Evolutionary conservation across 129 eudicot genomes (phyloP), one percentile per base, ranked within the genome.

Genomic region (Saussurea involucrata): DNA sequence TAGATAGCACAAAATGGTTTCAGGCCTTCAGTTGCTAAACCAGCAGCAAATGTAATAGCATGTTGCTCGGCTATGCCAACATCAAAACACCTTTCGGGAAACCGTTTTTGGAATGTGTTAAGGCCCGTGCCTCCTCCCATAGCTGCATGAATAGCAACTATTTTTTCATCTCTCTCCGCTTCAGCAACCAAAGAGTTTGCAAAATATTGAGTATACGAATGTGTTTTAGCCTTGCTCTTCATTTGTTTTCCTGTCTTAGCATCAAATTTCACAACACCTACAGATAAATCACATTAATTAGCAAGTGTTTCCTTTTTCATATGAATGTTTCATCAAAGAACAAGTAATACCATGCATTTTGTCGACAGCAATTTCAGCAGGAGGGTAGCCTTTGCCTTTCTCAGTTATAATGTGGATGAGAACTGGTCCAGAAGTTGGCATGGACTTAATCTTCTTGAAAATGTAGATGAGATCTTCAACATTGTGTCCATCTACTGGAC

Each of bases 101-200:
- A 89, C 21, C 25, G 76, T 32, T 89, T 89, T 27, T 86, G 86
- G 75, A 89, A 89, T 0, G 72, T 40, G 77, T 89, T 89, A 12
- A 89, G 91, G 4, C 95, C 95, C 0, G 95, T 89, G 24, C 95
- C 95, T 17, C 95, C 95, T 71, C 95, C 95, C 95, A 89, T 89
- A 4, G 95, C 95, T 3, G 95, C 95, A 61, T 89, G 95, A 80
- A 89, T 85, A 8, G 95, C 95, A 0, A 89, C 86, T 49, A 89
- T 76, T 73, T 84, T 89, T 0, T 89, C 81, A 34, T 89, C 95
- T 13, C 15, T 49, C 64, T 89, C 80, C 0, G 95, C 95, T 55
- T 89, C 91, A 5, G 89, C 87, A 58, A 89, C 83, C 72, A 89
- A 82, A 34, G 95, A 83, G 66, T 89, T 78, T 6, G 85, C 91